These are phyloP conservation scores for Pichia sp. DNA, from an alignment of 1,139 yeast genomes.

Conservation along the genomic window DNA sequence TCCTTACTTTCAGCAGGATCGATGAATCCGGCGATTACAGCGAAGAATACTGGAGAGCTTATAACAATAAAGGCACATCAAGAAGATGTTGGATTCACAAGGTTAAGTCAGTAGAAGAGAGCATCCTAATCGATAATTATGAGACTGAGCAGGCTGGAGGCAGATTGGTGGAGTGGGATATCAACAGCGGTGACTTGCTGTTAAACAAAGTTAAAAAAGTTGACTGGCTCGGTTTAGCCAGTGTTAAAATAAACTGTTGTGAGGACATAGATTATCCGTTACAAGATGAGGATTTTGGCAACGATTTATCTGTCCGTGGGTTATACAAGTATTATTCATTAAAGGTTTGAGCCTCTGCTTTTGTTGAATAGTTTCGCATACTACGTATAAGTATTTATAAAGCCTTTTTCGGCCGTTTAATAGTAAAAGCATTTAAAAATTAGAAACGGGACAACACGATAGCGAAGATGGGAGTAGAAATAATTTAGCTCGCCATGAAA, in stretches of 20 bases:
- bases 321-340: constrained; percentile 59
- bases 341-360: constrained; percentile 19
- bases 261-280: constrained; percentile 42
- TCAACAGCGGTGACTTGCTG: constrained; percentile 62
- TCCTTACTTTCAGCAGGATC: constrained; percentile 22
- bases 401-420: too few species aligned
- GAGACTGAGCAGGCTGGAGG: constrained; percentile 24
- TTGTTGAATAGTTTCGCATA: neutral
- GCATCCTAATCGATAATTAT: constrained; percentile 25
- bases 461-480: too few species aligned
- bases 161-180: constrained; percentile 45
- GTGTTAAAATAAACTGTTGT: constrained; percentile 57
- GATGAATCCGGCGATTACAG: neutral
- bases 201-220: constrained; percentile 55
- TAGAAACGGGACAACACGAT: too few species aligned
- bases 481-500: too few species aligned
- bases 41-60: constrained; percentile 42
- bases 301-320: constrained; percentile 61
- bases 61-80: constrained; percentile 60
- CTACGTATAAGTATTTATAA: too few species aligned
- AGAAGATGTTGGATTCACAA: constrained; percentile 70
- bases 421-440: too few species aligned
- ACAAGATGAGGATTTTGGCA: constrained; percentile 58
- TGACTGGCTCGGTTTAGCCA: constrained; percentile 56
- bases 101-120: constrained; percentile 11